Base-by-base conservation (phyloP, 768 basidiomycete genomes). In the Tulasnella sp. region DNA sequence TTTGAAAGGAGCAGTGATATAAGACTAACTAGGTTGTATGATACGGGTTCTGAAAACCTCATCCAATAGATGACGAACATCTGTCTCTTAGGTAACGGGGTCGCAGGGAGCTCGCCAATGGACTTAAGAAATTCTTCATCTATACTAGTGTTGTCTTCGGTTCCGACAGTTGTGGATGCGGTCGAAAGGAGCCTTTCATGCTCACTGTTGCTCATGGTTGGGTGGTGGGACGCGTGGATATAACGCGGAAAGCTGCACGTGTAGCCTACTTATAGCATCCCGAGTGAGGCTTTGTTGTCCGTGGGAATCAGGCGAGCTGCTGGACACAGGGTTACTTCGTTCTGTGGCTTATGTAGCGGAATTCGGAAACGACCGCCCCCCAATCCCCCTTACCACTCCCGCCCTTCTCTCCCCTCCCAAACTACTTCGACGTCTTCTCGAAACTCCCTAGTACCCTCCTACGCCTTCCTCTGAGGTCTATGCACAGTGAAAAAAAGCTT, bases 41-140 rank as follows among this genome's bases (percentile, higher is more conserved):
- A 82, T 44, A 76, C 75, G 44, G 79, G 82, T 64, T 83, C 82
- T 8, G 79, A 80, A 28, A 83, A 75, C 14, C 80, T 42, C 78
- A 81, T 81, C 41, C 75, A 81, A 37, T 73, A 81, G 24, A 83
- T 42, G 9, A 82, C 69, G 60, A 80, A 80, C n/a, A 82, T 72
- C 58, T 83, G 82, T n/a, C 46, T 46, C 78, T 82, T 82, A 28
- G 82, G 82, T 4, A 83, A 44, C 4, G 82, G 82, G 22, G 82
- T 83, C 1, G 46, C 24, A 20, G 64, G 31, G 28, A 28, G 64
- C 18, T 7, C 42, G 28, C 72, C 48, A 20, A 37, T 34, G 9
- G 41, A 20, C 37, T 80, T 89, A 82, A 85, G 84, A 40, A 73
- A 78, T n/a, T 81, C 78, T 16, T 76, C 81, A 82, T 89, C 88